Evolutionary conservation across 179 eudicot genomes (phyloP).

Genomic region (Drosera spatulata): DNA sequence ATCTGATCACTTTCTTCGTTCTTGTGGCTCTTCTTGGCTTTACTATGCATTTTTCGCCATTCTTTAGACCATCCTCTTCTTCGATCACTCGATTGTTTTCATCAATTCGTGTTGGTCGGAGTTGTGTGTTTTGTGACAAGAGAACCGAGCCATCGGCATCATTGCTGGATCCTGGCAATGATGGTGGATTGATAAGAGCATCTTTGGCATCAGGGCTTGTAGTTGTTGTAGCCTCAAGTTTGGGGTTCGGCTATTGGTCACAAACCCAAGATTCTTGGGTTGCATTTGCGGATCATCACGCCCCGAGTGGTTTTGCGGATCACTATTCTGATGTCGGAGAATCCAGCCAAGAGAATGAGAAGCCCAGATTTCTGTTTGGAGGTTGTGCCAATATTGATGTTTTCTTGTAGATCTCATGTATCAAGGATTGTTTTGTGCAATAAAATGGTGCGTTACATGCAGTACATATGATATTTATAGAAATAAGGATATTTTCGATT

Average conservation of each 20-base stretch:
- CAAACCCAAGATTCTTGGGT: constrained; percentile 6
- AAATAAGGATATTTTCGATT: too few relatives aligned
- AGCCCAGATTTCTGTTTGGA: constrained; percentile 33
- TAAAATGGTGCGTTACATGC: not conserved
- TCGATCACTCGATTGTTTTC: constrained; percentile 15
- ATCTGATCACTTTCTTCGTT: not conserved
- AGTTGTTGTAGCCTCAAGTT: constrained; percentile 31
- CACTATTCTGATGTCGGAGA: constrained; percentile 4
- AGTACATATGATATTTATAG: not conserved
- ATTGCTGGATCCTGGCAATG: not conserved
- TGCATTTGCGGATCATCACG: constrained; percentile 34
- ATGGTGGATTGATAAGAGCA: not conserved
- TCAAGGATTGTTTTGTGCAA: not conserved
- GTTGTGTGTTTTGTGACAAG: constrained; percentile 1
- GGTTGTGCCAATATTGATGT: constrained; percentile 7
- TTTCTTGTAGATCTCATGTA: not conserved
- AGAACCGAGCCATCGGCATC: too few relatives aligned
- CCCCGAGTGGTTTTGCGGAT: not conserved
- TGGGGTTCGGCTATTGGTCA: constrained; percentile 31
- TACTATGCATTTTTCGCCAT: constrained; percentile 37
- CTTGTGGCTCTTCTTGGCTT: not conserved
- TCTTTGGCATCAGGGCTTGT: constrained; percentile 28
- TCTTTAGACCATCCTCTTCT: constrained; percentile 22
- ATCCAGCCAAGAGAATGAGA: constrained; percentile 16
- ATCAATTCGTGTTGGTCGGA: constrained; percentile 10